phyloP scores from a whole-genome alignment of 1,139 yeast genomes.

The Pichia sp. region DNA sequence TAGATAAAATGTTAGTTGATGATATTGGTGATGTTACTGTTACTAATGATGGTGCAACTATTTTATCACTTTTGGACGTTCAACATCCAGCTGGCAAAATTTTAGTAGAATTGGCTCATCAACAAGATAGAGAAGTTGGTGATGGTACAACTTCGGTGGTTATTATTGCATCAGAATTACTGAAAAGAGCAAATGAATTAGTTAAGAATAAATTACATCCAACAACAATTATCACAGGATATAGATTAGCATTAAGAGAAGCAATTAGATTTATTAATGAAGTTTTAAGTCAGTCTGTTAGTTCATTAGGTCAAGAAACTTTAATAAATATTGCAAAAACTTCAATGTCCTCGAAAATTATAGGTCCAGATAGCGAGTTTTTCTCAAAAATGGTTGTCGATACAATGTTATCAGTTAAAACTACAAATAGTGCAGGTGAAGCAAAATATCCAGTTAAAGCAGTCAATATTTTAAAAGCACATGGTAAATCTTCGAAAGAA shows the following conservation, averaged over 20 bases:
- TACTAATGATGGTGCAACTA: slow-evolving; percentile 98
- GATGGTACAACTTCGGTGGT: slow-evolving; percentile 98
- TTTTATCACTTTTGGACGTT: slow-evolving; percentile 81
- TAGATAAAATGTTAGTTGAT: slow-evolving; percentile 97
- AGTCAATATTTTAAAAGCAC: slow-evolving; percentile 91
- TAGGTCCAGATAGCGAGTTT: slow-evolving; percentile 92
- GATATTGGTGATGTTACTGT: slow-evolving; percentile 99
- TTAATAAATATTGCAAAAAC: slow-evolving; percentile 86
- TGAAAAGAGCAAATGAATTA: slow-evolving; percentile 88
- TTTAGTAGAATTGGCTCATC: slow-evolving; percentile 94
- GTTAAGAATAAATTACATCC: slow-evolving; percentile 95
- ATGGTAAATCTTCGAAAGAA: slow-evolving; percentile 88
- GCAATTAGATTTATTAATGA: slow-evolving; percentile 85
- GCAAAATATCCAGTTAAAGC: slow-evolving; percentile 94
- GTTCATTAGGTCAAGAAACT: slow-evolving; percentile 75
- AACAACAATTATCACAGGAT: slow-evolving; percentile 94
- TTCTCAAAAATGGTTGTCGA: slow-evolving; percentile 90
- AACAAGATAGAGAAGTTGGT: slow-evolving; percentile 98
- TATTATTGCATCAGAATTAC: slow-evolving; percentile 85
- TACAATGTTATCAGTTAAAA: slow-evolving; percentile 91
- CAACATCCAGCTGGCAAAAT: slow-evolving; percentile 99
- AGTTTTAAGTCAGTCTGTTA: slow-evolving; percentile 76
- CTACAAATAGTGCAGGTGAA: slow-evolving; percentile 84
- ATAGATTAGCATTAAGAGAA: slow-evolving; percentile 87
- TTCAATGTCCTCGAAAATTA: slow-evolving; percentile 93